Conservation (phyloP, 441 rosid species). For the Adansonia gregorii region DNA sequence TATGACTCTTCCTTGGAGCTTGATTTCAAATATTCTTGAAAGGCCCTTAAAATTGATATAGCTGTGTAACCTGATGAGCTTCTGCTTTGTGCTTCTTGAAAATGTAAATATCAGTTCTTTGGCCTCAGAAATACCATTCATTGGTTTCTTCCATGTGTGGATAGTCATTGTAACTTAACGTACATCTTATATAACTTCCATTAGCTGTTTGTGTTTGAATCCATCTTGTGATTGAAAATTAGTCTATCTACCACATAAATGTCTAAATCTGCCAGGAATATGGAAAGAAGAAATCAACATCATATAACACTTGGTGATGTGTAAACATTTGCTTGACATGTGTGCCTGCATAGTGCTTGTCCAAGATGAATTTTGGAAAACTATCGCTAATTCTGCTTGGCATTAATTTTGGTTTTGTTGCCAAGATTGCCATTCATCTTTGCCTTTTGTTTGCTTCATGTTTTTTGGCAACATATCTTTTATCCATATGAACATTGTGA, state of each 20-base stretch:
- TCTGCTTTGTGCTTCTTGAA: slow-evolving; percentile 20
- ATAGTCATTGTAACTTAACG: neutral
- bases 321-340: slow-evolving; percentile 7
- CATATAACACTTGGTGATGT: slow-evolving; percentile 10
- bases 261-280: slow-evolving; percentile 7
- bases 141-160: slow-evolving; percentile 12
- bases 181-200: neutral
- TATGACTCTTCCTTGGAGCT: slow-evolving; percentile 8
- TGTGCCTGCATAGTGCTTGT: neutral
- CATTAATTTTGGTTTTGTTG: slow-evolving; percentile 7
- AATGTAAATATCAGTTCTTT: slow-evolving; percentile 10
- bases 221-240: neutral
- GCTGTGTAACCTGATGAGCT: neutral
- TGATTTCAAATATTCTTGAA: neutral
- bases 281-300: slow-evolving; percentile 9
- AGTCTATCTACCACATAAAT: neutral
- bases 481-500: neutral
- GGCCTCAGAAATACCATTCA: neutral
- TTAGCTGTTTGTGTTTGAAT: slow-evolving; percentile 16
- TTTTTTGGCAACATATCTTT: neutral
- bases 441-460: neutral
- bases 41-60: neutral
- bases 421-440: neutral
- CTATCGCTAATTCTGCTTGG: neutral
- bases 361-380: neutral